phyloP scores from a whole-genome alignment of 345 rosid species.

The Raphanus raphanistrum region DNA sequence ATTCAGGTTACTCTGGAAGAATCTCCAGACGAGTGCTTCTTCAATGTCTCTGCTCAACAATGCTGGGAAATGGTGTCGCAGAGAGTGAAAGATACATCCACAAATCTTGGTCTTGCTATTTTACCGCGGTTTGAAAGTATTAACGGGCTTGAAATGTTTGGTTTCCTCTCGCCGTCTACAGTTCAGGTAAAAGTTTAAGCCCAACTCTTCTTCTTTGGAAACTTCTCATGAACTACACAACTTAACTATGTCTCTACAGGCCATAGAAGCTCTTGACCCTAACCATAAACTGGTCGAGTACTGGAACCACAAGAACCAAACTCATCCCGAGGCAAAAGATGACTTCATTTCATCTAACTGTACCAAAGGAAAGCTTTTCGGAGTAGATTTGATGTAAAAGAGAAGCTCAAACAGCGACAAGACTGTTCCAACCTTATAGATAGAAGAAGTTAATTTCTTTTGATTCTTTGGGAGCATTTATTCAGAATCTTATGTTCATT shows the following conservation, averaged over 20 bases:
- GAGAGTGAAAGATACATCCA: conserved; percentile 41
- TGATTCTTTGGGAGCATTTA: neutral
- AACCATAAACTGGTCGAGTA: conserved; percentile 63
- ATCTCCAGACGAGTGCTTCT: conserved; percentile 53
- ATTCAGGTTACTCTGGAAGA: conserved; percentile 83
- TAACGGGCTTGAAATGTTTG: conserved; percentile 83
- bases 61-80: conserved; percentile 89
- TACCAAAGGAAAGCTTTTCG: conserved; percentile 40
- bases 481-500: conserved; percentile 23
- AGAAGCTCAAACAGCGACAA: conserved; percentile 18
- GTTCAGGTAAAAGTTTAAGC: conserved; percentile 50
- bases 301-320: conserved; percentile 62
- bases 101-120: conserved; percentile 43
- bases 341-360: conserved; percentile 30
- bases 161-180: conserved; percentile 64
- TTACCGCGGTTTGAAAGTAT: conserved; percentile 38
- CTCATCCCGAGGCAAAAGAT: conserved; percentile 33
- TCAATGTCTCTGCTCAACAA: conserved; percentile 58
- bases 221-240: neutral
- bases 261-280: conserved; percentile 79
- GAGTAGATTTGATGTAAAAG: conserved; percentile 40
- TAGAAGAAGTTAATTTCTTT: conserved; percentile 4
- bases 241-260: conserved; percentile 43
- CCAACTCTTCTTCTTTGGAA: neutral
- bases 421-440: conserved; percentile 1